Evolutionary conservation across 805 yeast species (phyloP).

Genomic region (Priceomyces castillae): DNA sequence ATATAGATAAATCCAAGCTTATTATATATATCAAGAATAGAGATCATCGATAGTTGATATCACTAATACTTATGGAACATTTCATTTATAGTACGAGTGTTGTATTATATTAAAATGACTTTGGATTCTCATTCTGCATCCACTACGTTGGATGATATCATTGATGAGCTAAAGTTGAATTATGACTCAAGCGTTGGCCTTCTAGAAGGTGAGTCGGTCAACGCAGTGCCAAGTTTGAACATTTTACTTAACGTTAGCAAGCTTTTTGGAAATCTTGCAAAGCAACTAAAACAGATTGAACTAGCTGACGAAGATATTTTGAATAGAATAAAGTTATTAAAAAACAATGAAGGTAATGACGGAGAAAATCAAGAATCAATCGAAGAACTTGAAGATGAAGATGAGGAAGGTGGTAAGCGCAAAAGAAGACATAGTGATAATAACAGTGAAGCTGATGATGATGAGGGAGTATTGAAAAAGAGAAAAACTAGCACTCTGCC

Average conservation of each 20-base stretch:
- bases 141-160: slow-evolving; percentile 48
- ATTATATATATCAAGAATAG: too few relatives aligned
- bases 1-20: too few relatives aligned
- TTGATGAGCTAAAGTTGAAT: slow-evolving; percentile 49
- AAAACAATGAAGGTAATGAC: slow-evolving; percentile 7
- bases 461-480: slow-evolving; percentile 6
- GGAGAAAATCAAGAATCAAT: slow-evolving; percentile 6
- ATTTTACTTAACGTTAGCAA: slow-evolving; percentile 45
- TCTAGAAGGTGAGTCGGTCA: slow-evolving; percentile 55
- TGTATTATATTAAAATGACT: not conserved
- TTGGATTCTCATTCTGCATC: slow-evolving; percentile 27
- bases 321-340: slow-evolving; percentile 14
- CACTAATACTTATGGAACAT: too few relatives aligned
- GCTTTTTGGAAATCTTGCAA: slow-evolving; percentile 38
- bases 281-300: slow-evolving; percentile 36
- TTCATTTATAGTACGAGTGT: too few relatives aligned
- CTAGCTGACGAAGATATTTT: slow-evolving; percentile 26
- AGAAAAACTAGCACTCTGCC: not conserved
- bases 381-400: not conserved
- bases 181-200: slow-evolving; percentile 61
- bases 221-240: slow-evolving; percentile 40
- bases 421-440: not conserved
- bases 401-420: not conserved
- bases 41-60: too few relatives aligned
- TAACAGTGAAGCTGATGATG: slow-evolving; percentile 6